Base-by-base conservation (phyloP, 2,329 filamentous ascomycete species). In the Fragosphaeria purpurea region DNA sequence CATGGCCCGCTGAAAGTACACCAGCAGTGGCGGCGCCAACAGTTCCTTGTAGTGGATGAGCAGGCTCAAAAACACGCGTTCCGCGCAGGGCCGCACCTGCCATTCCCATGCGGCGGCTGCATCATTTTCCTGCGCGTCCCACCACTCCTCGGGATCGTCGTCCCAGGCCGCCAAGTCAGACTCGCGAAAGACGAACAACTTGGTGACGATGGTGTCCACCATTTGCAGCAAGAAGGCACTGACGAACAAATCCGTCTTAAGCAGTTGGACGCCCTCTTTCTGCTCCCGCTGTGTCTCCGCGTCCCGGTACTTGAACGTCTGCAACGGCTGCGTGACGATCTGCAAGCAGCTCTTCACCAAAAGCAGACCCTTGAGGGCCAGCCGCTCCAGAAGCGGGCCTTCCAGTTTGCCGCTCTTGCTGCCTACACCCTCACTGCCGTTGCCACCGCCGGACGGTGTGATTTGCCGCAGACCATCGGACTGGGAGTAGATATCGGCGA, bases 81-180 rank as follows among this genome's bases (percentile, higher is more conserved):
- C 93, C 0, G 93, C 85, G 63, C 91, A 97, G 3, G 90, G 88
- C 35, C 91, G 82, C 48, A 97, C 84, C 52, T 91, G 87, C 71
- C 90, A 96, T 61, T 97, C 89, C 77, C 86, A 97, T 1, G 86
- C 87, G 58, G 88, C 86, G 38, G 86, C 83, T 53, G 87, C 80
- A 53, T 84, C 86, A 60, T 94, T 88, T 70, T 96, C 89, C 60
- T 85, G 82, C 56, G 86, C 83, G 65, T 96, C 91, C 90, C 93
- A 98, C 90, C 93, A 98, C 49, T 94, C 89, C 64, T 98, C 88
- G 0, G 91, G 88, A 52, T 95, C 89, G 61, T 94, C 85, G 62
- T 94, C 85, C 93, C 93, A 98, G 52, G 88, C 85, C 55, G 88
- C 82, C 1, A 97, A 77, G 65, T 98, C 93, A 47, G 82, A 81